phyloP scores from a whole-genome alignment of 164 flowering plant genomes.

The Dillenia turbinata region DNA sequence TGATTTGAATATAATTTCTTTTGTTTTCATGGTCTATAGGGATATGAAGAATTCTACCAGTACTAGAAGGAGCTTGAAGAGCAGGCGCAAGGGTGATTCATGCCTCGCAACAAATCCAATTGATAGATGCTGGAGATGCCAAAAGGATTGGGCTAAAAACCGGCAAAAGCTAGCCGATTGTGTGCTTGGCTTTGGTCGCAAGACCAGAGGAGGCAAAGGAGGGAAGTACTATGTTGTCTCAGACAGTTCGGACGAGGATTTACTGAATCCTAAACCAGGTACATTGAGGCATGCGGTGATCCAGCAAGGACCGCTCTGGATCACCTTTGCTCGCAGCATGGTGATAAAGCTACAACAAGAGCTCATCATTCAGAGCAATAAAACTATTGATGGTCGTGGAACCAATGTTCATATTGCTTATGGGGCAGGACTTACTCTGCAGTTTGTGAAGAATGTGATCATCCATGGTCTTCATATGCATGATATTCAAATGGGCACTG shows the following conservation, averaged over 20 bases:
- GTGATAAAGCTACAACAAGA: conserved; percentile 22
- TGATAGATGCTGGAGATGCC: conserved; percentile 78
- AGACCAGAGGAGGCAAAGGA: conserved; percentile 48
- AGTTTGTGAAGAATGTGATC: conserved; percentile 49
- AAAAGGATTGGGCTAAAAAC: conserved; percentile 38
- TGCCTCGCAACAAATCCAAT: conserved; percentile 75
- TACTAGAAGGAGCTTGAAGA: conserved; percentile 40
- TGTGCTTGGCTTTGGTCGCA: conserved; percentile 53
- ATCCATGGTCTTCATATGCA: conserved; percentile 52
- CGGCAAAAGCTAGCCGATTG: conserved; percentile 50
- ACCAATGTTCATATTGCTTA: conserved; percentile 36
- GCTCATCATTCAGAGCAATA: conserved; percentile 28
- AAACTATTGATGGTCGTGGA: conserved; percentile 59
- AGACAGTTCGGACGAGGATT: conserved; percentile 44
- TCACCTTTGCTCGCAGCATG: conserved; percentile 52
- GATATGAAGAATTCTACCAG: conserved; percentile 25
- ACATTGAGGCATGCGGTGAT: conserved; percentile 61
- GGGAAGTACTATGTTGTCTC: conserved; percentile 54
- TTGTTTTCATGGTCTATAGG: conserved; percentile 16
- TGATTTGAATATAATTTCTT: background rate
- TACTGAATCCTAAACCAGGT: conserved; percentile 61
- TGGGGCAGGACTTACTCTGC: conserved; percentile 60
- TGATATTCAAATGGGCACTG: conserved; percentile 30
- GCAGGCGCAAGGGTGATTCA: conserved; percentile 13
- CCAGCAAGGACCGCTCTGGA: conserved; percentile 62